A percentile compares a stretch with the other conserved stretches of the same genome.
Conservation (phyloP, 345 rosid species). For the Populus ilicifolia region DNA sequence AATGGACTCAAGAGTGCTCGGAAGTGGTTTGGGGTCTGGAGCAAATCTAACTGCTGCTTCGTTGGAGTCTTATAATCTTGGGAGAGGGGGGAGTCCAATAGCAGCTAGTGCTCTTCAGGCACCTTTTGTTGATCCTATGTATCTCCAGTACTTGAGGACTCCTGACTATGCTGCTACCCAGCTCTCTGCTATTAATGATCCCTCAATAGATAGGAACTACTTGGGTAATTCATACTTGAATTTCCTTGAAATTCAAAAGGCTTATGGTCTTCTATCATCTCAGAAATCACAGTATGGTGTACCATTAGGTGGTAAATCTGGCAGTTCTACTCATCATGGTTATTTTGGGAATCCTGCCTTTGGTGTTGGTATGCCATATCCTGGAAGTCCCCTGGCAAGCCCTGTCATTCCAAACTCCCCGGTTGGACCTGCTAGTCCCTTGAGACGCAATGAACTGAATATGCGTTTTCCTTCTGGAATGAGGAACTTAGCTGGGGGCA, state of each 20-base stretch:
- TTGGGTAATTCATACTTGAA: constrained; percentile 48
- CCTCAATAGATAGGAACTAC: constrained; percentile 39
- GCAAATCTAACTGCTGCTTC: constrained; percentile 44
- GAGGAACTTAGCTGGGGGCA: constrained; percentile 47
- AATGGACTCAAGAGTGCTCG: constrained; percentile 61
- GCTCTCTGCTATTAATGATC: constrained; percentile 42
- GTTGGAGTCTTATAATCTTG: constrained; percentile 41
- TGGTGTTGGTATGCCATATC: constrained; percentile 53
- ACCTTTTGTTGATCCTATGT: constrained; percentile 39
- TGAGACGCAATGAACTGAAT: constrained; percentile 45
- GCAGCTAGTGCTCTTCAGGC: constrained; percentile 22
- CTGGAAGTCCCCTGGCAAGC: constrained; percentile 42
- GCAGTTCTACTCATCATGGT: constrained; percentile 31
- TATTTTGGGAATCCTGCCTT: constrained; percentile 46
- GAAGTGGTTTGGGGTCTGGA: constrained; percentile 46
- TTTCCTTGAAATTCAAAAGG: constrained; percentile 44
- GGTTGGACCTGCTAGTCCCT: constrained; percentile 47
- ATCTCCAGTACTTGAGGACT: constrained; percentile 47
- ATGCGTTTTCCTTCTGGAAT: constrained; percentile 49
- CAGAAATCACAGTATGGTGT: constrained; percentile 50
- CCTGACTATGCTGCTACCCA: constrained; percentile 50
- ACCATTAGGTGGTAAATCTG: constrained; percentile 45
- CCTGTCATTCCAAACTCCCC: constrained; percentile 49
- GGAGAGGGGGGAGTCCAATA: constrained; percentile 38
- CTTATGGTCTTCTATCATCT: constrained; percentile 44